These are phyloP conservation scores for Massariosphaeria phaeospora DNA, from an alignment of 495 filamentous ascomycete genomes.

Conservation along the genomic window DNA sequence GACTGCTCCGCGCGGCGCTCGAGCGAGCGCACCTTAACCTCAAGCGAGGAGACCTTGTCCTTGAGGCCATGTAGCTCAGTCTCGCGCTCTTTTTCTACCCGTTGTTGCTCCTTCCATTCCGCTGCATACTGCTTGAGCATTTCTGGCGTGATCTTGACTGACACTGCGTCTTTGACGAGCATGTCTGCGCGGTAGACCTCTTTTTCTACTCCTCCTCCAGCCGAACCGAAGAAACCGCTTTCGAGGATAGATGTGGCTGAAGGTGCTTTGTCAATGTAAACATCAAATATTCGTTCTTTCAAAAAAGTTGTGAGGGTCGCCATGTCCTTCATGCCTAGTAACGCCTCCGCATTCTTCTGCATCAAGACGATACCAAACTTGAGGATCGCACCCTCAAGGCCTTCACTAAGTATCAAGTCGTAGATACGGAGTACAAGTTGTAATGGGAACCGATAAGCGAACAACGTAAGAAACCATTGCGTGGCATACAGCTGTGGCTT, in stretches of 20 bases:
- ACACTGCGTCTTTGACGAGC: slow-evolving; percentile 88
- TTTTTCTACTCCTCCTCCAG: slow-evolving; percentile 78
- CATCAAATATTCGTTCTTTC: slow-evolving; percentile 91
- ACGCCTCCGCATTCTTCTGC: slow-evolving; percentile 75
- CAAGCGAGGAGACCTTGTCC: slow-evolving; percentile 57
- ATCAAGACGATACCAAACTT: slow-evolving; percentile 93
- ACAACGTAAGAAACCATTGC: slow-evolving; percentile 99
- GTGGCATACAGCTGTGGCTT: slow-evolving; percentile 92
- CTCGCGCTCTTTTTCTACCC: slow-evolving; percentile 72
- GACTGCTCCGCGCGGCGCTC: slow-evolving; percentile 86
- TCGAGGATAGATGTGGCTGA: slow-evolving; percentile 84
- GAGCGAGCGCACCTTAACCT: slow-evolving; percentile 67
- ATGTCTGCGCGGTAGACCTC: slow-evolving; percentile 92
- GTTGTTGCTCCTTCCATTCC: slow-evolving; percentile 89
- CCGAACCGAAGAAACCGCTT: slow-evolving; percentile 94
- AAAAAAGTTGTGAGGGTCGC: slow-evolving; percentile 75
- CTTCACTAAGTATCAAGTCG: slow-evolving; percentile 93
- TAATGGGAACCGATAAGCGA: slow-evolving; percentile 94
- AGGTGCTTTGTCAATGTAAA: slow-evolving; percentile 90
- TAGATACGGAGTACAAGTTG: slow-evolving; percentile 95
- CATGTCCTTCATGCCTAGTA: slow-evolving; percentile 93
- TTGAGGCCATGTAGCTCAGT: slow-evolving; percentile 72
- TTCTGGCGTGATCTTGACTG: slow-evolving; percentile 76
- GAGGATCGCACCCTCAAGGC: slow-evolving; percentile 80
- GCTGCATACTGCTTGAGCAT: slow-evolving; percentile 70